These are phyloP conservation scores for Smallanthus sonchifolius DNA, from an alignment of 129 eudicot species.

Conservation along the genomic window DNA sequence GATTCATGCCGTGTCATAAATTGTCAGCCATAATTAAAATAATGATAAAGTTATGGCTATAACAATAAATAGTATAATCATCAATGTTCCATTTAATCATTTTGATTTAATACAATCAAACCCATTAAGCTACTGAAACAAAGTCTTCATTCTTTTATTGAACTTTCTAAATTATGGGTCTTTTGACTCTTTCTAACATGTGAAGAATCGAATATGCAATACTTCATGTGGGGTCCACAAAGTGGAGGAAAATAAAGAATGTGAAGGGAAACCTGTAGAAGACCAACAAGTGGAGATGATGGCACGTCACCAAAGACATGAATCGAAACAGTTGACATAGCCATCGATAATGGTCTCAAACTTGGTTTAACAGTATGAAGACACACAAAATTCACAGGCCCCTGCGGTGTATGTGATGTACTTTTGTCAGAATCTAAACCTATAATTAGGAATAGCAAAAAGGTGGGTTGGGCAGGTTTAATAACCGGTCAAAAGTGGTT, in stretches of 20 bases:
- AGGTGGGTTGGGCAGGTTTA: background rate
- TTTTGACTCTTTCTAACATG: background rate
- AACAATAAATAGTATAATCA: background rate
- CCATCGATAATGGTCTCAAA: constrained; percentile 86
- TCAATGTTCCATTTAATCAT: background rate
- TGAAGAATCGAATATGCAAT: background rate
- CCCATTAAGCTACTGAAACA: background rate
- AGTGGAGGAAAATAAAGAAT: background rate
- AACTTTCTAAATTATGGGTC: background rate
- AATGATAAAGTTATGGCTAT: background rate
- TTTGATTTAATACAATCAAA: background rate
- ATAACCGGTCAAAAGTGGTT: background rate
- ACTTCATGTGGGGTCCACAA: constrained; percentile 4
- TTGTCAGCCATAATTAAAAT: background rate
- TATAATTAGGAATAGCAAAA: background rate
- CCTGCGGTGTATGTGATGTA: constrained; percentile 44
- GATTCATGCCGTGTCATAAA: too few species aligned
- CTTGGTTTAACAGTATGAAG: constrained; percentile 92
- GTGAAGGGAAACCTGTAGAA: constrained; percentile 61
- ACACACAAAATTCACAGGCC: constrained; percentile 87
- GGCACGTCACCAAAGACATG: constrained; percentile 96
- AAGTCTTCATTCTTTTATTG: background rate
- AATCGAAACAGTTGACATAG: constrained; percentile 87
- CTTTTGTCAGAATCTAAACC: constrained; percentile 13
- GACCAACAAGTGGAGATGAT: constrained; percentile 93